Base-by-base conservation (phyloP, 2,329 filamentous ascomycete species). In the Calonectria fujianensis region DNA sequence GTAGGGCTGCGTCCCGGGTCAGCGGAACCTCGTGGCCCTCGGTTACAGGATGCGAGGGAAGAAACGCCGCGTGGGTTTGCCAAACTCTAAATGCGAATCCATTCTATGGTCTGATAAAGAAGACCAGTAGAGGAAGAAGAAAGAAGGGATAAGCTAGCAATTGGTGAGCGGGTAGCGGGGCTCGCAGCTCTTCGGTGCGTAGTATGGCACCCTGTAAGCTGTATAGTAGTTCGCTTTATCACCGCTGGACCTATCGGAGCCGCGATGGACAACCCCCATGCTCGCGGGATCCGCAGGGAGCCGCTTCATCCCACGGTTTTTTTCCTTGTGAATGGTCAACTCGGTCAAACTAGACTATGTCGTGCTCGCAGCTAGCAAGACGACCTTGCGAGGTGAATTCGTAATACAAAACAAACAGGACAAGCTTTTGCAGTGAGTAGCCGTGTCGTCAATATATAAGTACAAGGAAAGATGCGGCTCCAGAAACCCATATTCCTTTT, bases 281-380 rank as follows among this genome's bases (percentile, higher is more conserved):
- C 45, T 32, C 14, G 31, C 4, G 37, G 35, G 59, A 51, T 16
- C 68, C 32, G 31, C 65, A n/a, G 45, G 35, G 65, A 45, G 50
- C 65, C 65, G 65, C 65, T 68, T 63, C 61, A 9, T 32, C 27
- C 32, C 11, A 31, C 50, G 32, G 51, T n/a, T 35, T 32, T 41
- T 27, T 16, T 31, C 27, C 5, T 24, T 32, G 24, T 61, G 61
- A 68, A 65, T 61, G 52, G 70, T 13, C 59, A 31, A 39, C 37
- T 27, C 29, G 31, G 35, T 14, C 16, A 51, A 27, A 27, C 51
- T 67, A 59, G 50, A 63, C n/a, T 29, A 72, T 72, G 70, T 68
- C 70, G 70, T 72, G 70, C 70, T 72, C 52, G 61, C 63, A 59
- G 37, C 70, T 72, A 68, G 51, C 39, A 51, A 32, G 51, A 61